Evolutionary conservation across 2,329 filamentous ascomycete genomes (phyloP).

Genomic region (Arthrobotrys sphaeroides): DNA sequence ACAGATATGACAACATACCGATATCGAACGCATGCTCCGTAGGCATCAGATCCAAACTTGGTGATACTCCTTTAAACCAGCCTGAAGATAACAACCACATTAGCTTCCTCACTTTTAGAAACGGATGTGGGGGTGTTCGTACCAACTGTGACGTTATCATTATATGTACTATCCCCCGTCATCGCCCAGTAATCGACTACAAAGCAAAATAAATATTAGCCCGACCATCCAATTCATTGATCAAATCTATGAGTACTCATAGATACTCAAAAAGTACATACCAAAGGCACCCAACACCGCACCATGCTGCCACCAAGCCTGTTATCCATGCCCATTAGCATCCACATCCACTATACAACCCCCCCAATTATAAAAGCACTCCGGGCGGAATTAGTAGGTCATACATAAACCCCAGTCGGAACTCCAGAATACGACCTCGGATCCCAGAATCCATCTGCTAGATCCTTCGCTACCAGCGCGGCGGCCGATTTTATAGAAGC

Average conservation of each 20-base stretch:
- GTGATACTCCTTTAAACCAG: constrained; percentile 69
- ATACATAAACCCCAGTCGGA: constrained; percentile 23
- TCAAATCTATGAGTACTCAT: too few relatives aligned
- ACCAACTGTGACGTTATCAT: constrained; percentile 72
- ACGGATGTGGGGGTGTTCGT: constrained; percentile 65
- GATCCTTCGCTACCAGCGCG: constrained; percentile 31
- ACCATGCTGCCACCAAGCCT: constrained; percentile 45
- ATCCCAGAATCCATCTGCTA: constrained; percentile 43
- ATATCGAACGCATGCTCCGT: constrained; percentile 25
- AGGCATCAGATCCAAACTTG: constrained; percentile 56
- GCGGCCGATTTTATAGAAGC: constrained; percentile 44
- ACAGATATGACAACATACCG: constrained; percentile 2
- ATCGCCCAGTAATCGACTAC: constrained; percentile 84
- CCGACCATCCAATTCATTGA: too few relatives aligned
- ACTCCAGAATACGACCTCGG: constrained; percentile 34
- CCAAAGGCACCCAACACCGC: constrained; percentile 30
- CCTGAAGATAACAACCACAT: constrained; percentile 68
- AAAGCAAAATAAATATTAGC: background rate
- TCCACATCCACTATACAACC: too few relatives aligned
- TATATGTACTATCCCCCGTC: constrained; percentile 77
- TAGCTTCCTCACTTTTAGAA: too few relatives aligned
- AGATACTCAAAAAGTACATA: constrained; percentile 2
- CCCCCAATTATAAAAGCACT: background rate
- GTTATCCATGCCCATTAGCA: background rate
- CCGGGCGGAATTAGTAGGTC: too few relatives aligned